These are phyloP conservation scores for Cupressus sempervirens DNA, from an alignment of 75 land plant species.

Conservation along the genomic window DNA sequence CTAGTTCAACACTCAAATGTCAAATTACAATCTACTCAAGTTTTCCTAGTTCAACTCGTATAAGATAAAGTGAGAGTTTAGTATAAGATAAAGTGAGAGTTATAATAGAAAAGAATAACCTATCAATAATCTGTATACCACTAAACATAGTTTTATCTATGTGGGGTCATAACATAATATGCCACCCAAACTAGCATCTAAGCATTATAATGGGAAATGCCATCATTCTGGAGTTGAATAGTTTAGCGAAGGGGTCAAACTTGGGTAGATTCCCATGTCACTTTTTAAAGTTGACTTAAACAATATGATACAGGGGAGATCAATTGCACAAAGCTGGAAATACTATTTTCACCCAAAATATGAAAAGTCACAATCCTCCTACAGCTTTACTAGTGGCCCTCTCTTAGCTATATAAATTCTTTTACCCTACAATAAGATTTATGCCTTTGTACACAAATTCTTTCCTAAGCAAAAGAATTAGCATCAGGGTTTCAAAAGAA, in stretches of 20 bases:
- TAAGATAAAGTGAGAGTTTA: too few relatives aligned
- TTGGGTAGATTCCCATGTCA: background rate
- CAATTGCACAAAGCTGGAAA: background rate
- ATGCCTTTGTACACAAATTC: background rate
- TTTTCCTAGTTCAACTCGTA: too few relatives aligned
- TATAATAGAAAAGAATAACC: too few relatives aligned
- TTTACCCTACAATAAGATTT: background rate
- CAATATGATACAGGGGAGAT: background rate
- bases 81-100: too few relatives aligned
- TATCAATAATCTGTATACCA: too few relatives aligned
- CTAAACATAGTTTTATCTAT: too few relatives aligned
- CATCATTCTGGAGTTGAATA: background rate
- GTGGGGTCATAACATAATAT: too few relatives aligned
- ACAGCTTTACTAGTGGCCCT: background rate
- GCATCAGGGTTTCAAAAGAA: background rate
- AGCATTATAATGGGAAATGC: background rate
- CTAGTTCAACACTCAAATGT: too few relatives aligned
- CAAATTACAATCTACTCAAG: too few relatives aligned
- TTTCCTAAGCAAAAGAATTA: background rate
- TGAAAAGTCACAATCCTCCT: background rate
- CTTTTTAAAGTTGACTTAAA: background rate
- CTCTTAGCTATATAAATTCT: background rate
- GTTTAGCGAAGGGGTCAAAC: background rate
- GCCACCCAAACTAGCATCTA: background rate
- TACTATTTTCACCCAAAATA: background rate